Conservation (phyloP, 2,329 filamentous ascomycete genomes). For the Aspergillus puulaauensis region DNA sequence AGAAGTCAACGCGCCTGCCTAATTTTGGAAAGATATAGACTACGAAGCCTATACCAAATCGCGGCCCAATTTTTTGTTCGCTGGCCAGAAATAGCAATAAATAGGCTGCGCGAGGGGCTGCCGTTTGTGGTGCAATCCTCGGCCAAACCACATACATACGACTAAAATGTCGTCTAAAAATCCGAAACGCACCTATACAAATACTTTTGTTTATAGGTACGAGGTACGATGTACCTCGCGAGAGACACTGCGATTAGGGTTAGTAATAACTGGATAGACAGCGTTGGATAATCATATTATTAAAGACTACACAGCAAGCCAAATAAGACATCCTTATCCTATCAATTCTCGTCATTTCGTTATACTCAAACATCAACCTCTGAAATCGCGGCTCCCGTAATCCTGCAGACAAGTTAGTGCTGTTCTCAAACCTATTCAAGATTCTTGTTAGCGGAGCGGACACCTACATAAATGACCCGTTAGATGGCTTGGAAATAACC, state of each 20-base stretch:
- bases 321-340: neutral
- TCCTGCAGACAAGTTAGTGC: constrained; percentile 26
- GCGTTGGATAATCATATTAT: constrained; percentile 5
- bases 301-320: constrained; percentile 10
- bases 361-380: constrained; percentile 27
- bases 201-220: neutral
- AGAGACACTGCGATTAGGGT: neutral
- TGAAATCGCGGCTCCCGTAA: constrained; percentile 39
- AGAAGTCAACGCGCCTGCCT: neutral
- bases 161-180: neutral
- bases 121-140: neutral
- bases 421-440: neutral
- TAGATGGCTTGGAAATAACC: constrained; percentile 77
- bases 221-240: neutral
- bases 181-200: neutral
- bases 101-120: neutral
- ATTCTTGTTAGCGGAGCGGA: neutral
- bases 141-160: neutral
- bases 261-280: too few species aligned
- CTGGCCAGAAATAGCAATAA: neutral
- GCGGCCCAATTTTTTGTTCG: neutral
- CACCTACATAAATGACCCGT: constrained; percentile 44
- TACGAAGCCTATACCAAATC: neutral
- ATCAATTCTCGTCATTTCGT: neutral
- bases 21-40: neutral